These are phyloP conservation scores for Thermoascus crustaceus DNA, from an alignment of 2,329 filamentous ascomycete species.

Conservation along the genomic window DNA sequence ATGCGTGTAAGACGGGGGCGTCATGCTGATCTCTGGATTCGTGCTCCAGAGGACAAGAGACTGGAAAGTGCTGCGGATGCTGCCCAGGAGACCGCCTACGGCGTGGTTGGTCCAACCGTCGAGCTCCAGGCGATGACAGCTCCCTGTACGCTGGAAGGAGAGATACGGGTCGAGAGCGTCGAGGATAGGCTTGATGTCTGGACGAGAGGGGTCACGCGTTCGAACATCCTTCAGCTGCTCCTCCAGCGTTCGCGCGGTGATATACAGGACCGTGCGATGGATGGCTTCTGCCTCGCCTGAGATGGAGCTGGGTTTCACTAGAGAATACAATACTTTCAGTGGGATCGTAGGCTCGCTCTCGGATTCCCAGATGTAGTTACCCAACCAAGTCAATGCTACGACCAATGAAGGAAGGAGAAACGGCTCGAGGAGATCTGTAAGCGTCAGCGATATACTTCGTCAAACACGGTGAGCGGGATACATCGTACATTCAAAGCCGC, in stretches of 20 bases:
- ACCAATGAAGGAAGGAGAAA: constrained; percentile 56
- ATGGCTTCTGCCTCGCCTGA: constrained; percentile 54
- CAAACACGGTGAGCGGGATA: constrained; percentile 1
- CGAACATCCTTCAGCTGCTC: constrained; percentile 45
- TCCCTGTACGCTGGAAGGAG: constrained; percentile 43
- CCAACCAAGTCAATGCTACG: constrained; percentile 52
- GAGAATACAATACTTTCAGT: constrained; percentile 47
- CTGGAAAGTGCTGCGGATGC: constrained; percentile 44
- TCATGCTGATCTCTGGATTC: constrained; percentile 42
- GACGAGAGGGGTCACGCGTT: constrained; percentile 40
- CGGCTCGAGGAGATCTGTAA: constrained; percentile 51
- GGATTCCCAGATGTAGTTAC: constrained; percentile 46
- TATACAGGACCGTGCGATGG: constrained; percentile 51
- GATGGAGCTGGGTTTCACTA: constrained; percentile 49
- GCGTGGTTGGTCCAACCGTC: constrained; percentile 44
- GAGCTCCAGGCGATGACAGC: constrained; percentile 41
- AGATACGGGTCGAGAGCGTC: constrained; percentile 44
- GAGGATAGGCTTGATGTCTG: constrained; percentile 46
- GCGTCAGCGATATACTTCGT: constrained; percentile 4
- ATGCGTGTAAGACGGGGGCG: constrained; percentile 49
- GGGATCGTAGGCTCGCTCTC: constrained; percentile 44
- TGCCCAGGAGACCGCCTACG: constrained; percentile 39
- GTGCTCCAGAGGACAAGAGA: constrained; percentile 47
- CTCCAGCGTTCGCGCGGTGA: constrained; percentile 45
- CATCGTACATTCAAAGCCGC: constrained; percentile 52